Base-by-base conservation (phyloP, 2,329 filamentous ascomycete species). In the Sordariomycetes sp. region DNA sequence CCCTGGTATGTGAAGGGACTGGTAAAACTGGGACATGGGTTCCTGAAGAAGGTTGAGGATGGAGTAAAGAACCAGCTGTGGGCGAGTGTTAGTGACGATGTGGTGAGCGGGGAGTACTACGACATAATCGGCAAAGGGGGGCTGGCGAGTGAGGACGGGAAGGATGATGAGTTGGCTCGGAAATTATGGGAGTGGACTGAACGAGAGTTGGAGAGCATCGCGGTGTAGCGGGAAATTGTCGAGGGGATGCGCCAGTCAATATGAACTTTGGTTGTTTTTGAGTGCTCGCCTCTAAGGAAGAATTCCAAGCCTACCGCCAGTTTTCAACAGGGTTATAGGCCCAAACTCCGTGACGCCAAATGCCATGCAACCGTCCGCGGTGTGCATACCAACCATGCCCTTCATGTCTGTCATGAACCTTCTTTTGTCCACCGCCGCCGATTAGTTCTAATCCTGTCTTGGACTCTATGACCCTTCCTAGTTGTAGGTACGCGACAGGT, bases 401-500 rank as follows among this genome's bases (percentile, higher is more conserved):
- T 26, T 25, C 28, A 31, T 30, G 19, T 34, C 34, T 33, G 23
- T 20, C 17, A 32, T 32, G 30, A 32, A 21, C 11, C 14, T 20
- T 14, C 11, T 12, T 32, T 11, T 16, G 25, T 28, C 25, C 17
- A 28, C 17, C 25, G n/a, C 25, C 25, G 8, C 17, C 25, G 30
- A 9, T 11, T n/a, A 32, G 30, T 19, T 19, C 18, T 32, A 11
- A 10, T 21, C 23, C 30, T 19, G 12, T 21, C 14, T 21, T 21
- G n/a, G 12, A 14, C 21, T n/a, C 31, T 25, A 8, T 21, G 9
- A 10, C 8, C 15, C n/a, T n/a, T 30, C 38, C 39, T 51, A 62
- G 53, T 61, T 94, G 70, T 98, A 98, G 39, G 88, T 93, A 59
- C 92, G 82, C 40, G 88, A 85, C 54, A 98, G 71, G 71, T 98